A percentile compares a stretch with the other conserved stretches of the same genome.
These are phyloP conservation scores for Aspergillus amoenus DNA, from an alignment of 2,329 filamentous ascomycete genomes.

Conservation along the genomic window DNA sequence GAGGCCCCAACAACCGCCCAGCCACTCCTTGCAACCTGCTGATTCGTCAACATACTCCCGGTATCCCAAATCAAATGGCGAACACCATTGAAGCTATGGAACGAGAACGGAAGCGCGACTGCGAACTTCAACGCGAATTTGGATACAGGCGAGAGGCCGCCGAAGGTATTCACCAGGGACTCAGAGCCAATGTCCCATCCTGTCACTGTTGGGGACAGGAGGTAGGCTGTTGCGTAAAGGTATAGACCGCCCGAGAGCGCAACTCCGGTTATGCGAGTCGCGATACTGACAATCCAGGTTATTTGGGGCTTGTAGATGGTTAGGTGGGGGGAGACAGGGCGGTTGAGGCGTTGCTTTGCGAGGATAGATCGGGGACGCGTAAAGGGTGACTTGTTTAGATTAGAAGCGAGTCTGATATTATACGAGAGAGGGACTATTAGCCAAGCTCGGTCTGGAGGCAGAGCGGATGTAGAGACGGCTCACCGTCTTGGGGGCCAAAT, in stretches of 20 bases:
- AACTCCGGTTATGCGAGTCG: constrained; percentile 77
- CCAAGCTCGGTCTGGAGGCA: too few species aligned
- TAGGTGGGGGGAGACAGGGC: constrained; percentile 79
- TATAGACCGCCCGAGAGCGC: constrained; percentile 70
- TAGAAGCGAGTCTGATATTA: too few species aligned
- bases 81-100: constrained; percentile 62
- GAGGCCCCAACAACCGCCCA: background rate
- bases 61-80: constrained; percentile 54
- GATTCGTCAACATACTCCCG: background rate
- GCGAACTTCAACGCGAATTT: constrained; percentile 58
- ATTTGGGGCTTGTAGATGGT: constrained; percentile 77
- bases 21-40: background rate
- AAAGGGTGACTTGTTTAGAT: too few species aligned
- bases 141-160: constrained; percentile 53
- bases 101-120: constrained; percentile 62
- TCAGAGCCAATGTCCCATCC: constrained; percentile 65
- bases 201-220: constrained; percentile 64
- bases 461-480: too few species aligned
- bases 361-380: constrained; percentile 43
- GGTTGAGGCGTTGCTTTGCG: constrained; percentile 70
- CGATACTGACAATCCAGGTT: constrained; percentile 70
- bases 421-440: too few species aligned
- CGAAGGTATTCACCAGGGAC: constrained; percentile 60
- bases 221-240: constrained; percentile 72
- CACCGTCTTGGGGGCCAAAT: too few species aligned